Evolutionary conservation across 805 yeast genomes (phyloP), one percentile per base, ranked within the genome.

Genomic region (Kurtzmaniella cleridarum): DNA sequence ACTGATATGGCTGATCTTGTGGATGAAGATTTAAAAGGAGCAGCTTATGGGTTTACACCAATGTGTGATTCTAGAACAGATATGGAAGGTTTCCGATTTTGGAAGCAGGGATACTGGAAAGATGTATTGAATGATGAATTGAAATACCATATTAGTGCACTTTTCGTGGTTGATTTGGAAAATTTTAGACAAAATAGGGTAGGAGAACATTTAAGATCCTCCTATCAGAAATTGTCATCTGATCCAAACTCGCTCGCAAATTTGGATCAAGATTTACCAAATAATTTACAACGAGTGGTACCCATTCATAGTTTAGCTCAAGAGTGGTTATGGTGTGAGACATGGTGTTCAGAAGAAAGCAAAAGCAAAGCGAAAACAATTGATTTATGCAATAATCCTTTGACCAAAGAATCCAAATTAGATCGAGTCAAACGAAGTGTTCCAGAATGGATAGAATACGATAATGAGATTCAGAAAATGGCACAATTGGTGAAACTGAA

Each of bases 41-140:
- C 91, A 0, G 86, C 95, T 2, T 90, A 90, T 54, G 95, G 90
- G 1, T 87, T 75, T 55, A 77, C 87, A 0, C 96, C 95, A 30
- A 84, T 81, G 96, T 80, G 90, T 47, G 91, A 85, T 37, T 81
- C 89, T 0, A 66, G 91, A 36, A 59, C 60, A 18, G 95, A 84
- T 48, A 83, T 81, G 82, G 91, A 84, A 54, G 95, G 91, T 0
- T 86, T 72, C 57, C 59, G 93, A 46, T 93, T 91, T 62, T 93
- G 98, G 98, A 83, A 88, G 51, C 76, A 78, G 44, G 98, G 97
- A 0, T 91, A 87, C 59, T 91, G 98, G 98, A 65, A 76, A 42
- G 69, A 71, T 3, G 70, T 73, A 18, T 64, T 91, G 32, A 76
- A 73, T 27, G 73, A 78, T 30, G 71, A 72, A 8, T 64, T 69